Conservation (phyloP, 1,139 yeast species). For the Lodderomyces jiufengensis region DNA sequence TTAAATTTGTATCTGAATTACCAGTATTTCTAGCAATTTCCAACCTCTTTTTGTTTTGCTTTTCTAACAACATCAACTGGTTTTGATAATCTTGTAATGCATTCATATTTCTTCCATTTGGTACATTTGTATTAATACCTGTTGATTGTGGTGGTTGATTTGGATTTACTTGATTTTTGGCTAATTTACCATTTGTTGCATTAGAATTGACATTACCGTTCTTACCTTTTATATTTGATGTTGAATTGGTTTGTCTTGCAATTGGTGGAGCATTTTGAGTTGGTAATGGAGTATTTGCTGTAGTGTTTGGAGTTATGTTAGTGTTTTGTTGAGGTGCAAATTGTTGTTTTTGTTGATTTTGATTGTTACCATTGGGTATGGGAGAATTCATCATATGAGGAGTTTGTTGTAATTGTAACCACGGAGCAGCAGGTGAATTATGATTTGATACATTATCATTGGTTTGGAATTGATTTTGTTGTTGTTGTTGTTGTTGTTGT, state of each 20-base stretch:
- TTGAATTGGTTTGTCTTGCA: not conserved
- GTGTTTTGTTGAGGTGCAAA: constrained; percentile 9
- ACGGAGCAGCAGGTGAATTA: constrained; percentile 20
- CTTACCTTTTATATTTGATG: not conserved
- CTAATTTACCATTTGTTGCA: constrained; percentile 1
- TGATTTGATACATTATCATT: constrained; percentile 15
- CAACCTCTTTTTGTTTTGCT: constrained; percentile 64
- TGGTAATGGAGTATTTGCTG: not conserved
- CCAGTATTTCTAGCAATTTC: constrained; percentile 43
- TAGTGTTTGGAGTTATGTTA: no score
- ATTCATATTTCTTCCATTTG: constrained; percentile 26
- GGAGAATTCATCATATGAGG: constrained; percentile 17
- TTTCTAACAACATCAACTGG: constrained; percentile 69
- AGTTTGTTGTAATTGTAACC: constrained; percentile 18
- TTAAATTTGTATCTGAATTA: constrained; percentile 8
- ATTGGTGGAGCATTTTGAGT: constrained; percentile 1
- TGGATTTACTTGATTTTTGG: constrained; percentile 6
- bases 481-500: constrained; percentile 24
- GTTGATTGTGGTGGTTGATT: not conserved
- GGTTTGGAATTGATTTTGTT: constrained; percentile 12
- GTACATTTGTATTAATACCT: constrained; percentile 1
- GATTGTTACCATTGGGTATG: constrained; percentile 11
- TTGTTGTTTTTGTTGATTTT: constrained; percentile 16
- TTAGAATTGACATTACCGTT: not conserved
- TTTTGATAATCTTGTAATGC: constrained; percentile 71